Evolutionary conservation across 2,329 filamentous ascomycete species (phyloP).

Genomic region (Apiospora arundinis): DNA sequence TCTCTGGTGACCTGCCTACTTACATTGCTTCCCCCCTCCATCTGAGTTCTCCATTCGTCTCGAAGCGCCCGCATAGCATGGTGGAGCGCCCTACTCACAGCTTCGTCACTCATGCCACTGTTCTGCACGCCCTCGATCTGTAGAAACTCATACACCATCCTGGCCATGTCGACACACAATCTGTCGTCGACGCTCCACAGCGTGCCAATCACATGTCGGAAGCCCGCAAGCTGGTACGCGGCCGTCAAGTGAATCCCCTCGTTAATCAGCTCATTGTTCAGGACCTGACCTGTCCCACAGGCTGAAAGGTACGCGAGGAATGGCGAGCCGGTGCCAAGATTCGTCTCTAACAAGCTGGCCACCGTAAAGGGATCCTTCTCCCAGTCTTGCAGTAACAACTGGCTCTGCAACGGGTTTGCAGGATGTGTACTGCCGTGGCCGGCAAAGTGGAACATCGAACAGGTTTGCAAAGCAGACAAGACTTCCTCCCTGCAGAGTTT

Average conservation of each 20-base stretch:
- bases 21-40: not conserved
- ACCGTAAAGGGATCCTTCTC: slow-evolving; percentile 29
- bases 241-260: slow-evolving; percentile 47
- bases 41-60: not conserved
- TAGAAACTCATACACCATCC: slow-evolving; percentile 32
- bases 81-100: too few relatives aligned
- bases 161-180: slow-evolving; percentile 40
- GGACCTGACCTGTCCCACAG: slow-evolving; percentile 40
- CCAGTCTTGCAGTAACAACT: slow-evolving; percentile 39
- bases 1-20: not conserved
- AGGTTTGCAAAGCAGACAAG: slow-evolving; percentile 32
- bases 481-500: slow-evolving; percentile 33
- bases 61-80: slow-evolving; percentile 3
- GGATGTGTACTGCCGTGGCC: slow-evolving; percentile 42
- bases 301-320: slow-evolving; percentile 48
- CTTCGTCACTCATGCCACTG: not conserved
- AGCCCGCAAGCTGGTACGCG: slow-evolving; percentile 47
- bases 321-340: slow-evolving; percentile 28
- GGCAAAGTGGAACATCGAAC: slow-evolving; percentile 49
- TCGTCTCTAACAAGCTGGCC: slow-evolving; percentile 25
- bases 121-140: not conserved
- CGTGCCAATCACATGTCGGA: too few relatives aligned
- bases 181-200: slow-evolving; percentile 47
- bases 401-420: slow-evolving; percentile 39
- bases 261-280: slow-evolving; percentile 36